phyloP scores from a whole-genome alignment of 352 stramenopile species.

The Phytophthora macrochlamydospora region DNA sequence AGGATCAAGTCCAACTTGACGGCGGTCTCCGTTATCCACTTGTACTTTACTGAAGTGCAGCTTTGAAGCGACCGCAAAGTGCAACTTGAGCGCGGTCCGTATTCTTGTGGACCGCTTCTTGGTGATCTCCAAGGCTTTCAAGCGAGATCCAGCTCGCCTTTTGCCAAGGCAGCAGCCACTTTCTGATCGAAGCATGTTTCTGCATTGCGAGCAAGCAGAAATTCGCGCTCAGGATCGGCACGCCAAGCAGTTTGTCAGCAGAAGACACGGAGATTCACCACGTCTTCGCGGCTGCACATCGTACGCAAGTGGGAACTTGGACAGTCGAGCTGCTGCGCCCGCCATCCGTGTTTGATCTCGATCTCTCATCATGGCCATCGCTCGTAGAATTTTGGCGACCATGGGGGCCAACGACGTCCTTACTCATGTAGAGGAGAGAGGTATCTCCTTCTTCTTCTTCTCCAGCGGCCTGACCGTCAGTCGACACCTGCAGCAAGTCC shows the following conservation, averaged over 20 bases:
- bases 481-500: background rate
- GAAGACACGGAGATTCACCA: background rate
- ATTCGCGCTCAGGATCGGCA: background rate
- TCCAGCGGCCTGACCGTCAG: background rate
- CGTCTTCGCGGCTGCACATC: background rate
- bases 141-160: slow-evolving; percentile 5
- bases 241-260: background rate
- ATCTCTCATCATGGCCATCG: background rate
- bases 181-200: background rate
- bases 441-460: background rate
- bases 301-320: slow-evolving; percentile 1
- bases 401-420: background rate
- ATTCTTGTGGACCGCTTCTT: slow-evolving; percentile 26
- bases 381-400: background rate
- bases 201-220: background rate
- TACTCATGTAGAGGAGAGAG: slow-evolving; percentile 1
- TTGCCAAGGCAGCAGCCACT: background rate
- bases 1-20: too few relatives aligned
- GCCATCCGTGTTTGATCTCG: background rate
- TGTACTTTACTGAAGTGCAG: background rate
- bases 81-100: slow-evolving; percentile 5
- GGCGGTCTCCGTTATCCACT: background rate
- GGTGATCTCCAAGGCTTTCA: slow-evolving; percentile 24
- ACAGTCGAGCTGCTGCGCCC: background rate
- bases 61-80: background rate